Evolutionary conservation across 352 stramenopile species (phyloP), one percentile per base, ranked within the genome.

Genomic region (Globisporangium iwayamae): DNA sequence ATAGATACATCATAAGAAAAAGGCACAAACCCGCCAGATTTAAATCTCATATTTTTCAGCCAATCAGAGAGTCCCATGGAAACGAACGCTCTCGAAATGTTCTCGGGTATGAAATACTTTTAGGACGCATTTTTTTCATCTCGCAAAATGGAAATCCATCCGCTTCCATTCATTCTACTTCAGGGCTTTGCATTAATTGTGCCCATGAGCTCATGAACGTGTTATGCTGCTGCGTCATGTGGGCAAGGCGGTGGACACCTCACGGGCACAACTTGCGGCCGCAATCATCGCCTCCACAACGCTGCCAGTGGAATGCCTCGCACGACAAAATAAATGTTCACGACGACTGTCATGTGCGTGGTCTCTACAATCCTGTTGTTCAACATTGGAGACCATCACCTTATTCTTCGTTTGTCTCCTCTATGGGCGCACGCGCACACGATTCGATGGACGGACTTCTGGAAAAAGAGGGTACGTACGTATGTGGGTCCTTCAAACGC

Each of bases 21-120:
- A 38, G 34, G 9, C 9, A 14, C 10, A 41, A 14, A 11, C 7
- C 10, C 1, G 9, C 10, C 36, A 10, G 36, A 41, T 41, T 13
- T 14, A 41, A 41, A 11, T 43, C 14, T 45, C 39, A 14, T 45
- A 0, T 0, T 3, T n/a, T 46, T 46, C 39, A 46, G 39, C 39
- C 39, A 46, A 46, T 45, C 3, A 6, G 14, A 46, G 39, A 46
- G 38, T 14, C 65, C 73, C 10, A 46, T 41, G 34, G 11, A 53
- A 43, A 16, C 38, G 38, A 43, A 43, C 38, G 38, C n/a, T 46
- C 39, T n/a, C 13, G 5, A n/a, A 18, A 18, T 45, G 39, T 45
- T 45, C 39, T 54, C 8, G 30, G 22, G 22, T 14, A 25, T 55
- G 48, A 28, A 55, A 55, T 55, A 55, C 20, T 8, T 20, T 55